Evolutionary conservation across 306 rosid species (phyloP), one percentile per base, ranked within the genome.

Genomic region (Sicyos baderoa): DNA sequence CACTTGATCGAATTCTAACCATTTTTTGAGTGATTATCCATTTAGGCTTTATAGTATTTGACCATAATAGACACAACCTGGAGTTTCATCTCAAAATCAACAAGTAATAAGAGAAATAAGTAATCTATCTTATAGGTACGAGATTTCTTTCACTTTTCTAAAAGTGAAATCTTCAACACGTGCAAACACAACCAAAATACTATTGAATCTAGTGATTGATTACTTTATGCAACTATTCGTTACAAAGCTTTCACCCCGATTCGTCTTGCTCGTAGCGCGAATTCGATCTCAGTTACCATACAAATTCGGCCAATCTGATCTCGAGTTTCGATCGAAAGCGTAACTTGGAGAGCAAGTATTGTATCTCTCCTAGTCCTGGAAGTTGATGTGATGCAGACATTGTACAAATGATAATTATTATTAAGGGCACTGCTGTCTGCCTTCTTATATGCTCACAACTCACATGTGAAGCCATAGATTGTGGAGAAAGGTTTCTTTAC

Each of bases 401-500:
- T 61, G 68, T 16, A 29, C 19, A 15, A 7, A 58, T 10, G 0
- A 61, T 25, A 42, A 35, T 32, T 29, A 35, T 32, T 29, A 59
- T 59, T 61, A 17, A 63, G 52, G 53, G 35, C 12, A 64, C 35
- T 42, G 52, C 29, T 40, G 12, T 4, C n/a, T 64, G 52, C 2
- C 29, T 25, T 25, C 29, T 25, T 25, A 25, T 25, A 25, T 25
- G 29, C 29, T 25, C 29, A 25, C 29, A n/a, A n/a, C 51, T 63
- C 52, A 19, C 53, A 42, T 64, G 70, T 40, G 0, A 21, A n/a
- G 25, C 68, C 68, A n/a, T 4, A 17, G 68, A 61, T 61, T 61
- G 17, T 61, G 68, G 68, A 61, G 25, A 37, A 61, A 61, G 68
- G 49, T 44, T 19, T 64, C 53, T 64, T 18, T 64, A 22, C 70